phyloP scores from a whole-genome alignment of 805 yeast genomes.

The Candida boidinii region DNA sequence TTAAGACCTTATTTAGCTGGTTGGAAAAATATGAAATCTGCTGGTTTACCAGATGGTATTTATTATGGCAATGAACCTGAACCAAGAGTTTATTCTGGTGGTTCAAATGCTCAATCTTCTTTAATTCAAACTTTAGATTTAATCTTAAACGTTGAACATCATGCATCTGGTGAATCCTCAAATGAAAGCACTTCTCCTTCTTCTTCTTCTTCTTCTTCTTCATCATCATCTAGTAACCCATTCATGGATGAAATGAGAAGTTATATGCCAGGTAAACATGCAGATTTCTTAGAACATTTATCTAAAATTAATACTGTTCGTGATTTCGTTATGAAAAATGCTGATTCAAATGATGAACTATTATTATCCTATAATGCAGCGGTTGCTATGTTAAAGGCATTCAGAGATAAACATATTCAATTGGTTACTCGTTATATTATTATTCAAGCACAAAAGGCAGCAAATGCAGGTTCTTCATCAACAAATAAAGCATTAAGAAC shows the following conservation, averaged over 20 bases:
- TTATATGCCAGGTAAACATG: conserved; percentile 87
- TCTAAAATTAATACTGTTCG: conserved; percentile 51
- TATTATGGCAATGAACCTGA: conserved; percentile 57
- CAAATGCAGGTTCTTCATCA: conserved; percentile 38
- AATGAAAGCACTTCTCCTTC: no score
- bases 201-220: conserved; percentile 3
- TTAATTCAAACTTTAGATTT: conserved; percentile 82
- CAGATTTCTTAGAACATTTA: conserved; percentile 60
- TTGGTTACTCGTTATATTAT: conserved; percentile 83
- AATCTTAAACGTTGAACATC: conserved; percentile 66
- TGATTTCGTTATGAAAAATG: conserved; percentile 44
- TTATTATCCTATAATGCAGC: conserved; percentile 78
- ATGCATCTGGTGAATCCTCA: conserved; percentile 54
- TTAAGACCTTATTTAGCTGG: conserved; percentile 90
- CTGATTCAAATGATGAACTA: conserved; percentile 42
- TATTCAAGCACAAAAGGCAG: conserved; percentile 59
- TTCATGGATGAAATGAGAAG: conserved; percentile 78
- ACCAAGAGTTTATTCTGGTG: conserved; percentile 67
- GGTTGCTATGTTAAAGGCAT: conserved; percentile 77
- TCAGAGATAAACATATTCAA: conserved; percentile 90
- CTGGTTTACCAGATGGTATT: conserved; percentile 72
- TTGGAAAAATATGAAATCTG: conserved; percentile 86
- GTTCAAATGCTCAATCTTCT: conserved; percentile 91
- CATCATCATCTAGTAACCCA: conserved; percentile 20
- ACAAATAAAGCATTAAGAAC: conserved; percentile 49